A percentile compares a stretch with the other conserved stretches of the same genome.
Conservation (phyloP, 1,284 basidiomycete species). For the Cutaneotrichosporon mucoides region DNA sequence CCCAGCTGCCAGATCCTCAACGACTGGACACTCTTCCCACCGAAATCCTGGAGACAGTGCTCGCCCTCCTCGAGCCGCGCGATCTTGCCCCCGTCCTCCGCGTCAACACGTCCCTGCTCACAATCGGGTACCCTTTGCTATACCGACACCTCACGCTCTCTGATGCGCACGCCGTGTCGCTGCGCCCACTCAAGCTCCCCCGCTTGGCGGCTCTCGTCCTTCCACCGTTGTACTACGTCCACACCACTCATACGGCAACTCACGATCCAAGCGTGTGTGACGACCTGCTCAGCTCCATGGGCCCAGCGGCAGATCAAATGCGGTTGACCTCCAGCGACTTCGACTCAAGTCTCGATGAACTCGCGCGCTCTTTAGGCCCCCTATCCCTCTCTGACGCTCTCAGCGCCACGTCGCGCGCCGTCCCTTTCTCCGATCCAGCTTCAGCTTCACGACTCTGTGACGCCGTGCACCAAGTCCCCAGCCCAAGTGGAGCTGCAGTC, state of each 20-base stretch:
- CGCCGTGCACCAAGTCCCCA: too few species aligned
- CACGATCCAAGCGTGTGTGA: not conserved
- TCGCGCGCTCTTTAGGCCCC: too few species aligned
- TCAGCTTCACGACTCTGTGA: too few species aligned
- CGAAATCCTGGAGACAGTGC: constrained; percentile 5
- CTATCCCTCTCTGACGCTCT: too few species aligned
- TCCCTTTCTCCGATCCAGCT: too few species aligned
- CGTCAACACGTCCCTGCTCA: not conserved
- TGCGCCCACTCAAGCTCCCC: not conserved
- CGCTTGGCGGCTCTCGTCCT: not conserved
- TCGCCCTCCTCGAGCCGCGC: not conserved
- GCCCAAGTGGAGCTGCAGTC: too few species aligned
- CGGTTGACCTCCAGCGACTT: too few species aligned
- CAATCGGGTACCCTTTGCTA: not conserved
- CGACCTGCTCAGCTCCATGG: not conserved
- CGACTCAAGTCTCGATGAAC: too few species aligned
- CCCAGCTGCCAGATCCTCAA: not conserved
- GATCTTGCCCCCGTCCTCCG: not conserved
- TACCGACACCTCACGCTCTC: not conserved
- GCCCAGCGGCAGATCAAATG: too few species aligned
- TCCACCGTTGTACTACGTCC: not conserved
- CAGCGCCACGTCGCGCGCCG: too few species aligned
- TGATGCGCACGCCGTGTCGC: not conserved
- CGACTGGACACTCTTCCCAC: constrained; percentile 1
- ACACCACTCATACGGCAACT: not conserved